These are phyloP conservation scores for Pichia kudriavzevii DNA, from an alignment of 1,139 yeast genomes.

Conservation along the genomic window DNA sequence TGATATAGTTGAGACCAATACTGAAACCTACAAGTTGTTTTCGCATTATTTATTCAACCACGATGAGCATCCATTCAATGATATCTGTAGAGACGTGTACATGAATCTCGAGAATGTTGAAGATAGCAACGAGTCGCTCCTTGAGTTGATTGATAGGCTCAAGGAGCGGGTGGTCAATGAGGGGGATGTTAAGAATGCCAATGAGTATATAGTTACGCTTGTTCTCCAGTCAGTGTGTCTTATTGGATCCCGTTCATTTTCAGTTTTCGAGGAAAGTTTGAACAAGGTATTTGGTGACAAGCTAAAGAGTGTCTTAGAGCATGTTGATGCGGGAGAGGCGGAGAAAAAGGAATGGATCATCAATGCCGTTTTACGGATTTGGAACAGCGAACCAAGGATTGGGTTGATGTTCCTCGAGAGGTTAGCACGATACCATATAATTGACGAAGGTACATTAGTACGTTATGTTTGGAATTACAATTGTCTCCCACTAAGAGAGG, in stretches of 20 bases:
- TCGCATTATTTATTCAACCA: slow-evolving; percentile 28
- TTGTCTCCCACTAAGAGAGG: slow-evolving; percentile 20
- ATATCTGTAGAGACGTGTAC: slow-evolving; percentile 26
- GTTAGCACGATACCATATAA: slow-evolving; percentile 25
- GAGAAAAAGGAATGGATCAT: slow-evolving; percentile 37
- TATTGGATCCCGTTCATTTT: slow-evolving; percentile 82
- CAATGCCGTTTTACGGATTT: slow-evolving; percentile 62
- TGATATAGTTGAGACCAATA: slow-evolving; percentile 14
- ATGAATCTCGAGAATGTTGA: slow-evolving; percentile 27
- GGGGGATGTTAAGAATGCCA: slow-evolving; percentile 31
- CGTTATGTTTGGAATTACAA: slow-evolving; percentile 37
- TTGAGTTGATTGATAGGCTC: slow-evolving; percentile 21
- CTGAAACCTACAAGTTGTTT: slow-evolving; percentile 15
- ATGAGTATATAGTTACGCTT: slow-evolving; percentile 48
- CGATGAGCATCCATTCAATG: slow-evolving; percentile 27
- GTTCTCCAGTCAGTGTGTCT: slow-evolving; percentile 68
- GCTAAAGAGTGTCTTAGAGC: slow-evolving; percentile 35
- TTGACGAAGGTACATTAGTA: slow-evolving; percentile 34
- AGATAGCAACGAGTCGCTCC: slow-evolving; percentile 22
- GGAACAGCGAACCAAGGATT: slow-evolving; percentile 79
- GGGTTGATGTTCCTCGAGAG: slow-evolving; percentile 66
- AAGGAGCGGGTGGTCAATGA: slow-evolving; percentile 23
- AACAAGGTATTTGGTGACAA: slow-evolving; percentile 25
- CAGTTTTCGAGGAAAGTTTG: slow-evolving; percentile 53
- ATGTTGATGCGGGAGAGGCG: slow-evolving; percentile 25